Evolutionary conservation across 2,329 filamentous ascomycete genomes (phyloP), one percentile per base, ranked within the genome.

Genomic region (Intubia oerlemansii): DNA sequence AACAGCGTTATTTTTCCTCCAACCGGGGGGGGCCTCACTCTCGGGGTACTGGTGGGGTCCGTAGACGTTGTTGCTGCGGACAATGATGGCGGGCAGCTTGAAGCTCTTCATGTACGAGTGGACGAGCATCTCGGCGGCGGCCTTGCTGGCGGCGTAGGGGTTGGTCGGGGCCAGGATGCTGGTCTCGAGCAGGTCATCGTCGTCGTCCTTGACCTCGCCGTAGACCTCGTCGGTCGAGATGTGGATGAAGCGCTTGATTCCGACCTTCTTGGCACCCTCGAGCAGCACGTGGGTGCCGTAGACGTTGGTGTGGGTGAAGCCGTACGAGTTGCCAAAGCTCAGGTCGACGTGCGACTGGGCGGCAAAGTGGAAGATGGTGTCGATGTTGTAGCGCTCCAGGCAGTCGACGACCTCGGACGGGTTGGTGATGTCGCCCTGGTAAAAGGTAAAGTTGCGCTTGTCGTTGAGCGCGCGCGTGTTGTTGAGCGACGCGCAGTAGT

Each of bases 161-260:
- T 85, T 88, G 13, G 78, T 84, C 0, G 79, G 79, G 1, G 71
- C 70, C 19, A 85, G 57, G 38, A 78, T 67, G 50, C 74, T 78
- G 11, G 67, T 66, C 51, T 84, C 78, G 24, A 72, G 54, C 37
- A 80, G 49, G 42, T 80, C 76, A 34, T 75, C 72, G 4, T 70
- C 70, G 20, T 69, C 73, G 29, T 73, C 66, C 34, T 66, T 66
- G 34, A 80, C 74, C 46, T 85, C 78, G 24, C 79, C 79, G 40
- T 85, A 85, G 2, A 85, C 79, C 52, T 85, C 79, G 45, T 88
- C 79, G 2, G 79, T 85, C 8, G 75, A 81, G 36, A 85, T 68
- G 47, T 85, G 78, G 42, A 85, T 72, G 48, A 85, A 85, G 27
- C 72, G 62, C 39, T 61, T 66, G 44, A 85, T 60, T 19, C 63